Conservation (phyloP, 257 asterid genomes). For the Petunia secreta region DNA sequence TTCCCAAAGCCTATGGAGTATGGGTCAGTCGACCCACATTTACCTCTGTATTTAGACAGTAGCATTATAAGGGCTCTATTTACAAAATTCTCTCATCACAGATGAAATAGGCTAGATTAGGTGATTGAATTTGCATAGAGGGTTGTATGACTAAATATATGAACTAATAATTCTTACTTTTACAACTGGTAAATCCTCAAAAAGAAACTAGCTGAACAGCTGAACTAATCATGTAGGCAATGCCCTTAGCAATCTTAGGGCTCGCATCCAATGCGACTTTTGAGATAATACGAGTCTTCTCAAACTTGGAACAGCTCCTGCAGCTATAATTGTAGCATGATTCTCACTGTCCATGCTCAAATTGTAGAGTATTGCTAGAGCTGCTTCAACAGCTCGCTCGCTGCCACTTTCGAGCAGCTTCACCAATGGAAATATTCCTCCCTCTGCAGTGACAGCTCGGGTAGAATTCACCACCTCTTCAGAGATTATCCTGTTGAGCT, state of each 20-base stretch:
- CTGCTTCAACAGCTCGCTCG: slow-evolving; percentile 62
- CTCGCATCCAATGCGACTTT: slow-evolving; percentile 63
- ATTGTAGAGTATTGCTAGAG: slow-evolving; percentile 64
- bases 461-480: slow-evolving; percentile 69
- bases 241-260: slow-evolving; percentile 74
- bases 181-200: background rate
- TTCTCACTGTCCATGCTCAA: slow-evolving; percentile 81
- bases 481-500: slow-evolving; percentile 68
- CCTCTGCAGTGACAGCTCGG: slow-evolving; percentile 55
- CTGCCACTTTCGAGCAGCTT: slow-evolving; percentile 60
- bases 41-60: background rate
- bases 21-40: background rate
- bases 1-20: no score
- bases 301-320: slow-evolving; percentile 75
- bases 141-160: background rate
- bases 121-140: background rate
- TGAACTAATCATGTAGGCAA: slow-evolving; percentile 54
- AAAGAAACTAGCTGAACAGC: background rate
- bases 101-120: background rate
- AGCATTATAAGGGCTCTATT: background rate
- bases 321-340: slow-evolving; percentile 70
- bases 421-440: slow-evolving; percentile 75
- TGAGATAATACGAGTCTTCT: slow-evolving; percentile 64
- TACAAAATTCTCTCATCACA: no score
- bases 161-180: background rate